Base-by-base conservation (phyloP, 106 monocot genomes). In the Dioscorea dumetorum region DNA sequence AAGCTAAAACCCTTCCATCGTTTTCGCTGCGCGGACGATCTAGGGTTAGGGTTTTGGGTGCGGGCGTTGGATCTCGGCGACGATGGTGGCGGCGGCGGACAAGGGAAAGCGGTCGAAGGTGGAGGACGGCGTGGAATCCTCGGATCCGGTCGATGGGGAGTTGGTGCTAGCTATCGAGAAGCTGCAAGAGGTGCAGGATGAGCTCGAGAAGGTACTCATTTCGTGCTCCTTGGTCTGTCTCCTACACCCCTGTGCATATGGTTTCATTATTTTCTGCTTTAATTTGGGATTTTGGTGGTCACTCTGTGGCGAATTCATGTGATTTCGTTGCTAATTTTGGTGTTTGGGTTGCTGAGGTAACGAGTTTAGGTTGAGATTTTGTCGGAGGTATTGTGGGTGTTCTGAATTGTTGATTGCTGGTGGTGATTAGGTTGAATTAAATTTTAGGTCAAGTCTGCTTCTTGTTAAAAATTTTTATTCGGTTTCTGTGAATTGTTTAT, bases 111-210 rank as follows among this genome's bases (percentile, higher is more conserved):
- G 67, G 72, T 20, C 80, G 62, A 81, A 77, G 80, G 49, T 57
- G 4, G 59, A 16, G 68, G 76, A 57, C 31, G 73, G n/a, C n/a
- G 75, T 77, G 35, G 58, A 66, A 2, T 65, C 65, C 24, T 57
- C 41, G 33, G 76, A 77, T 23, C 73, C 73, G 61, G 74, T 81
- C 63, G 82, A 86, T 56, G 81, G 81, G 21, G 81, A 78, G 64
- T 70, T 86, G 22, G 86, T 86, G 23, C 78, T 78, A n/a, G 82
- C 86, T 22, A 78, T 85, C 52, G 81, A 81, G 81, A 85, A 75
- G 72, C 81, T 85, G 5, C 81, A 85, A 72, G 86, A 86, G 78
- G 73, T 82, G 21, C 86, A 86, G 61, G 86, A 82, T 49, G 82
- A 86, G 72, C 70, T 86, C 52, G 86, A 86, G 75, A 86, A 79